Conservation (phyloP, 495 filamentous ascomycete species). For the Podospora pseudoanserina region DNA sequence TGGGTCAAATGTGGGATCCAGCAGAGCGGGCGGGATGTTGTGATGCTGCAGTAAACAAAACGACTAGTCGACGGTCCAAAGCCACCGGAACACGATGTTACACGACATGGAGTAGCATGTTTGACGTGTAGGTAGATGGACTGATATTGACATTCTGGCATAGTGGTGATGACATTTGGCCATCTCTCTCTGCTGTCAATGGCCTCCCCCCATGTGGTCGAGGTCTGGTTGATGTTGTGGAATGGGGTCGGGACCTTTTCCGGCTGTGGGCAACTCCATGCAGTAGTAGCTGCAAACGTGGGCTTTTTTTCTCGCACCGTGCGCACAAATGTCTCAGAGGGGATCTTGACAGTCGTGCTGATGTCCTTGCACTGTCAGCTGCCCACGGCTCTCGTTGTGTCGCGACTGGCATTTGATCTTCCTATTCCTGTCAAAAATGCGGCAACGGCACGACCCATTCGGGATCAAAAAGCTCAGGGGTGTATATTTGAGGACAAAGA, state of each 20-base stretch:
- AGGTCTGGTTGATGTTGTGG: neutral
- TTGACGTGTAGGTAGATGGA: neutral
- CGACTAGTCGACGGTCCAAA: neutral
- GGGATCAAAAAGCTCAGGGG: neutral
- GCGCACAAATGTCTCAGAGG: neutral
- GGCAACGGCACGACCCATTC: neutral
- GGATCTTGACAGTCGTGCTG: neutral
- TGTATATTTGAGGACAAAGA: neutral
- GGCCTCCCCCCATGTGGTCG: neutral
- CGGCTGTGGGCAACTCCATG: neutral
- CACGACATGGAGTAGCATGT: neutral
- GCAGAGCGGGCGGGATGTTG: neutral
- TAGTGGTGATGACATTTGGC: neutral
- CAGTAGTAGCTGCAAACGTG: neutral
- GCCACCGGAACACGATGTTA: neutral
- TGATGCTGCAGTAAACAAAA: neutral
- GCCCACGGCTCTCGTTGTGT: neutral
- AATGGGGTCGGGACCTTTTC: neutral
- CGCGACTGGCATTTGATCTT: neutral
- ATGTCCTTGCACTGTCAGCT: neutral
- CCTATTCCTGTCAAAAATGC: neutral
- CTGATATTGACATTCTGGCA: neutral
- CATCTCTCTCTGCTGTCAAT: neutral
- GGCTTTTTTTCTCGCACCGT: neutral
- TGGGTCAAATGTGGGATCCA: neutral